Percentiles rank a stretch among this genome's conserved stretches.
These are phyloP conservation scores for Cytospora mali DNA, from an alignment of 2,329 filamentous ascomycete species.

Conservation along the genomic window DNA sequence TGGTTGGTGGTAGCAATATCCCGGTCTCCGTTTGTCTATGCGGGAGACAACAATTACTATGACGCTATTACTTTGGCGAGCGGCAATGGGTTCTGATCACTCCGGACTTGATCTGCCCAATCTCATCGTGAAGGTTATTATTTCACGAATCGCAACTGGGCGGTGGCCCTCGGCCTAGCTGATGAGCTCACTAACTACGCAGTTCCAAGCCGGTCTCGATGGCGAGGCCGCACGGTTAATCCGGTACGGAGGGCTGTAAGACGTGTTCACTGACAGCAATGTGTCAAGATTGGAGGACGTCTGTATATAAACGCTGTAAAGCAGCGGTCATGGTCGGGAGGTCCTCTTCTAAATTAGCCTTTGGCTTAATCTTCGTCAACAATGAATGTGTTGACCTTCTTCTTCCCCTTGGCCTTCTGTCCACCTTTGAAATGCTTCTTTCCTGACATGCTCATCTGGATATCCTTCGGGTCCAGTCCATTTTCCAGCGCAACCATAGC, in stretches of 20 bases:
- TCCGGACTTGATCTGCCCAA: too few species aligned
- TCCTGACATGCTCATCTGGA: constrained; percentile 58
- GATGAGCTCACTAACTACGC: too few species aligned
- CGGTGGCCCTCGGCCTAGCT: too few species aligned
- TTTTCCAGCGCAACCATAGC: constrained; percentile 82
- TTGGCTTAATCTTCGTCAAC: constrained; percentile 38
- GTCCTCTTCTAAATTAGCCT: neutral
- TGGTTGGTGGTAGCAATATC: neutral
- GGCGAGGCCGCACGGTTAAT: too few species aligned
- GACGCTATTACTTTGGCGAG: neutral
- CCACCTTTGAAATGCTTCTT: constrained; percentile 97
- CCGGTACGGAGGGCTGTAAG: neutral
- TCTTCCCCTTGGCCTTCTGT: constrained; percentile 60
- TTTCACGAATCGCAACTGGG: too few species aligned
- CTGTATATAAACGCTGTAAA: neutral
- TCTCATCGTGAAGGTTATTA: too few species aligned
- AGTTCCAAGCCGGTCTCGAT: too few species aligned
- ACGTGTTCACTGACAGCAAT: neutral
- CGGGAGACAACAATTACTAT: neutral
- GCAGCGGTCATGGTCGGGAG: neutral
- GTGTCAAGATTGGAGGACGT: neutral
- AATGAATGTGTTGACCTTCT: constrained; percentile 42
- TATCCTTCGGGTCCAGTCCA: constrained; percentile 79
- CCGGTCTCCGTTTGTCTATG: too few species aligned
- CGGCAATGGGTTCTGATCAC: neutral